phyloP scores from a whole-genome alignment of 2,329 filamentous ascomycete genomes.

The Gnomoniopsis sp. region DNA sequence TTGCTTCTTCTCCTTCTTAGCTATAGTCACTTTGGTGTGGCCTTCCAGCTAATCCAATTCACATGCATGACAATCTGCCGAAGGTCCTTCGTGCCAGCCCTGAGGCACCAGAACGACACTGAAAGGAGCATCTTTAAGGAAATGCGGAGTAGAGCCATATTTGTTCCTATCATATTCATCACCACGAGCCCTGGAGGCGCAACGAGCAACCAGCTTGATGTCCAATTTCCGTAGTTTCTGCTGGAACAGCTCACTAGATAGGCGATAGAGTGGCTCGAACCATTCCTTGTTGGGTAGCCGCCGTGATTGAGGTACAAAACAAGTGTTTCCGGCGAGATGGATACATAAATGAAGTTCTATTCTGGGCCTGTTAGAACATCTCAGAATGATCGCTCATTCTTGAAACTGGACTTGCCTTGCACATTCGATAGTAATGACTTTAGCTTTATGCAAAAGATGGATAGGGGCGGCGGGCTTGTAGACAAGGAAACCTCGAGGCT shows the following conservation, averaged over 20 bases:
- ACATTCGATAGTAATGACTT: not conserved
- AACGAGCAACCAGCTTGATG: not conserved
- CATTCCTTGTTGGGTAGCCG: not conserved
- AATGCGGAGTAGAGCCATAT: not conserved
- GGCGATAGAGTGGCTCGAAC: not conserved
- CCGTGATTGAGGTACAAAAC: no score
- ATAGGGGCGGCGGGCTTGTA: not conserved
- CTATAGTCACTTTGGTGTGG: no score
- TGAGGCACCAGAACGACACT: not conserved
- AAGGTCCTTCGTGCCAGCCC: conserved; percentile 3
- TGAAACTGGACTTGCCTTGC: not conserved
- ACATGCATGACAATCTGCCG: no score
- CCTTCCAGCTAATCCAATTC: no score
- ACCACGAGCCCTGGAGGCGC: no score
- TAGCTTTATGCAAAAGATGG: not conserved
- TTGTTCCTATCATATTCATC: no score
- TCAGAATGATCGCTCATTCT: no score
- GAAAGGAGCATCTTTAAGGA: not conserved
- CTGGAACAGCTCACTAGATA: not conserved
- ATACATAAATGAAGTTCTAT: conserved; percentile 6
- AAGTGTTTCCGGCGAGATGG: not conserved
- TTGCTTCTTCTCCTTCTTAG: no score
- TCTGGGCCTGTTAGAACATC: not conserved
- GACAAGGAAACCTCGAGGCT: no score
- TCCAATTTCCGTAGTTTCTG: conserved; percentile 1